These are phyloP conservation scores for Jacaranda mimosifolia DNA, from an alignment of 257 asterid species.

Conservation along the genomic window DNA sequence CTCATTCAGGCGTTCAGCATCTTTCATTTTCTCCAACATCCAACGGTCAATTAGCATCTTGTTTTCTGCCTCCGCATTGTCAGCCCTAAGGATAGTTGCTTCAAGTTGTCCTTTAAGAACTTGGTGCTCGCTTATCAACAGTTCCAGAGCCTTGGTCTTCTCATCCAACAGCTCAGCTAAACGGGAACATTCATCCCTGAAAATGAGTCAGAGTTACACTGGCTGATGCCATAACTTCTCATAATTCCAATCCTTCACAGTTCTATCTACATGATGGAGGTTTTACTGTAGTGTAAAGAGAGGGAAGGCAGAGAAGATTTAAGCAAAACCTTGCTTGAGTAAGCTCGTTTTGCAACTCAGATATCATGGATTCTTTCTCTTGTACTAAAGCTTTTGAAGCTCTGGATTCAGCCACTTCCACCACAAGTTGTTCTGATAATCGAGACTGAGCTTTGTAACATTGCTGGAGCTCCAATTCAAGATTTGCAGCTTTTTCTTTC, in stretches of 20 bases:
- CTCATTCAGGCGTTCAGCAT: constrained; percentile 95
- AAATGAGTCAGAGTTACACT: constrained; percentile 29
- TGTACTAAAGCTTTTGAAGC: constrained; percentile 71
- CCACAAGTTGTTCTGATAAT: constrained; percentile 92
- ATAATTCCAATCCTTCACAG: not conserved
- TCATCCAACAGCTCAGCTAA: constrained; percentile 71
- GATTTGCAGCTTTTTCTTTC: constrained; percentile 95
- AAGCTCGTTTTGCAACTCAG: constrained; percentile 76
- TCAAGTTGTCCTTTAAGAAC: constrained; percentile 75
- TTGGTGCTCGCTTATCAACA: constrained; percentile 81
- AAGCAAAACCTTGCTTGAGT: constrained; percentile 69
- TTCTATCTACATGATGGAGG: constrained; percentile 11
- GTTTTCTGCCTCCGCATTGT: constrained; percentile 81
- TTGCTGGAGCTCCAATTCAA: constrained; percentile 92
- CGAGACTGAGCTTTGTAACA: constrained; percentile 98
- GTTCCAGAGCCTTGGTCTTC: constrained; percentile 83
- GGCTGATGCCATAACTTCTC: constrained; percentile 14
- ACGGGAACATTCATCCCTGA: constrained; percentile 86
- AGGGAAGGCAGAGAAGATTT: not conserved
- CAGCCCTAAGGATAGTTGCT: constrained; percentile 66
- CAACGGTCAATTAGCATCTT: constrained; percentile 87
- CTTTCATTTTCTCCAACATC: constrained; percentile 94
- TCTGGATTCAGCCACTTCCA: constrained; percentile 96
- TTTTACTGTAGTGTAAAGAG: not conserved
- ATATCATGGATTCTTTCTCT: constrained; percentile 76